These are phyloP conservation scores for Cystobasidium onofrii DNA, from an alignment of 768 basidiomycete species.

Conservation along the genomic window DNA sequence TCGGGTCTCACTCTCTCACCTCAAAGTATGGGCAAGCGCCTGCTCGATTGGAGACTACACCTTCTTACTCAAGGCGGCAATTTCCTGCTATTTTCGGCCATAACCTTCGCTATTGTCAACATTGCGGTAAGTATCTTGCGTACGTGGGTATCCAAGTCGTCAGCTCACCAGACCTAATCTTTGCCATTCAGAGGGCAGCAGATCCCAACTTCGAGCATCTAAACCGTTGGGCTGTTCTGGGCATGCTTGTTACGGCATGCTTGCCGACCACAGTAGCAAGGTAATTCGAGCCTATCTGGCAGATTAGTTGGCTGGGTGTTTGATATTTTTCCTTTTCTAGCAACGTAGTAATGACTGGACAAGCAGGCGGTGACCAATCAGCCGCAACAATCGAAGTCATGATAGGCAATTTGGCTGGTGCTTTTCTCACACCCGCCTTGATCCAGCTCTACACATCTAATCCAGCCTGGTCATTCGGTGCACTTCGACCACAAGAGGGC, in stretches of 20 bases:
- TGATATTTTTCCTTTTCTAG: constrained; percentile 29
- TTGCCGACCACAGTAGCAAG: constrained; percentile 11
- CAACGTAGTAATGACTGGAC: constrained; percentile 45
- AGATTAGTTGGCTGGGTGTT: background rate
- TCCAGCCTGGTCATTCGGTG: constrained; percentile 31
- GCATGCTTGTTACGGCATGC: constrained; percentile 41
- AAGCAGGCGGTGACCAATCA: constrained; percentile 43
- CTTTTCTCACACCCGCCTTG: constrained; percentile 43
- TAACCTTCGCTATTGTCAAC: constrained; percentile 41
- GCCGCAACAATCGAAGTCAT: constrained; percentile 44
- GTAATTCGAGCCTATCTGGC: constrained; percentile 19
- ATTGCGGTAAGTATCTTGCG: constrained; percentile 18
- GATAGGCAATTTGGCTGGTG: constrained; percentile 14
- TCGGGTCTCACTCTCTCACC: constrained; percentile 43
- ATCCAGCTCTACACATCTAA: constrained; percentile 35
- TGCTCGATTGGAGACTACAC: constrained; percentile 42
- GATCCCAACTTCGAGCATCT: constrained; percentile 38
- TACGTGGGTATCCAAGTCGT: no score
- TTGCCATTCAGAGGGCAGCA: constrained; percentile 26
- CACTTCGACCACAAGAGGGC: constrained; percentile 37
- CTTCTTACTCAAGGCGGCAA: constrained; percentile 42
- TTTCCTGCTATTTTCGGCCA: constrained; percentile 43
- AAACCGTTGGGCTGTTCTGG: constrained; percentile 41
- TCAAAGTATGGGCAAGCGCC: constrained; percentile 40
- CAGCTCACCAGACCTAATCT: no score